A percentile compares a stretch with the other conserved stretches of the same genome.
Evolutionary conservation across 1,284 basidiomycete genomes (phyloP).

Genomic region (Baeospora myosura): DNA sequence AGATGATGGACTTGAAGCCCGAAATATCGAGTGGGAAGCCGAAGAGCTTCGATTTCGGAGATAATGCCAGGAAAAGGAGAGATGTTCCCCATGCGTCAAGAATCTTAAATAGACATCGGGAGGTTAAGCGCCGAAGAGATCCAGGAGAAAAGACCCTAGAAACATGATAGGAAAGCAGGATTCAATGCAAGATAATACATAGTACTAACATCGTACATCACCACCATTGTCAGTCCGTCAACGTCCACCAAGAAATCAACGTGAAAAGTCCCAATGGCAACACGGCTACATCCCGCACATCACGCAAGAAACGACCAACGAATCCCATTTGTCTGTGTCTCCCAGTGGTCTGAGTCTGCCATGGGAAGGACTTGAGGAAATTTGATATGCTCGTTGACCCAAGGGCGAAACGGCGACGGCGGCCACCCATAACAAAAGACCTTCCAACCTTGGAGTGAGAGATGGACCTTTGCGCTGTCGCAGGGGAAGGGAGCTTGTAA

Average conservation of each 20-base stretch:
- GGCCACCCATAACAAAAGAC: not conserved
- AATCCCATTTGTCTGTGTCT: slow-evolving; percentile 14
- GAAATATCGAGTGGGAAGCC: too few relatives aligned
- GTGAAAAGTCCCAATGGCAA: slow-evolving; percentile 32
- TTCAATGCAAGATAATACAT: too few relatives aligned
- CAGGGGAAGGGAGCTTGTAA: slow-evolving; percentile 16
- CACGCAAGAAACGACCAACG: slow-evolving; percentile 22
- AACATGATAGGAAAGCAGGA: not conserved
- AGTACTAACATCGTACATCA: not conserved
- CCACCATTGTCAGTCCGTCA: slow-evolving; percentile 5
- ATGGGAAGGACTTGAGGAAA: too few relatives aligned
- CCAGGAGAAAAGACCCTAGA: too few relatives aligned
- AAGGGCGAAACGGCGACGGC: slow-evolving; percentile 1
- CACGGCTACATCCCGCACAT: slow-evolving; percentile 32
- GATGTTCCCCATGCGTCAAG: too few relatives aligned
- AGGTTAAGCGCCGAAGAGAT: too few relatives aligned
- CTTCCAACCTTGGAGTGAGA: not conserved
- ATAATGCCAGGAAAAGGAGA: too few relatives aligned
- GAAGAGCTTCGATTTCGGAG: too few relatives aligned
- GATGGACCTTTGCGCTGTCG: slow-evolving; percentile 5
- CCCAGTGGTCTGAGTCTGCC: too few relatives aligned
- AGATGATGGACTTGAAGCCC: too few relatives aligned
- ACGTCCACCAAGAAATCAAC: slow-evolving; percentile 27
- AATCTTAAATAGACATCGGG: not conserved
- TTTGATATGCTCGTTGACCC: too few relatives aligned